Conservation (phyloP, 179 eudicot species). For the Beta lomatogona region DNA sequence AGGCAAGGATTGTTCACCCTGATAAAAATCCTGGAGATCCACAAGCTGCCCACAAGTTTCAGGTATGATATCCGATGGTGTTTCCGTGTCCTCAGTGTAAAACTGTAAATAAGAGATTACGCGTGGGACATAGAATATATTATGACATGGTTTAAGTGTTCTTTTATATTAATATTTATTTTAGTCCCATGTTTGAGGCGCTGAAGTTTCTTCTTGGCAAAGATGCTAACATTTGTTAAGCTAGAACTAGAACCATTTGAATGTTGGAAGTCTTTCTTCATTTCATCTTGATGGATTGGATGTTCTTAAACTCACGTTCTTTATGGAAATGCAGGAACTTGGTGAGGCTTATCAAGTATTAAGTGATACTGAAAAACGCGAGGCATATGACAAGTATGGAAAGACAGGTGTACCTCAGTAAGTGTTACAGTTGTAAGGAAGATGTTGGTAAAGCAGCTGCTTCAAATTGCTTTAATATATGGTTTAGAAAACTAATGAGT, state of each 20-base stretch:
- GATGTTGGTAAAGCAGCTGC: not conserved
- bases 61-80: constrained; percentile 42
- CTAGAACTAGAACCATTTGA: not conserved
- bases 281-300: not conserved
- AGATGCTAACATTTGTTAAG: not conserved
- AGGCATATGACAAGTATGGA: constrained; percentile 78
- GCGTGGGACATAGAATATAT: not conserved
- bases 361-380: constrained; percentile 84
- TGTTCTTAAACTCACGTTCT: not conserved
- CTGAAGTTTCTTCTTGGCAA: not conserved
- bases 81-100: not conserved
- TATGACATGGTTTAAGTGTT: not conserved
- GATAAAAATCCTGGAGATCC: constrained; percentile 95
- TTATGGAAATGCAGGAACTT: constrained; percentile 56
- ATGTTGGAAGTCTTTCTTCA: constrained; percentile 5
- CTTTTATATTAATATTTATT: not conserved
- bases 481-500: not conserved
- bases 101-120: not conserved
- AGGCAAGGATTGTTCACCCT: constrained; percentile 95
- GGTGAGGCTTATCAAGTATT: constrained; percentile 97
- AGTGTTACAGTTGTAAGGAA: constrained; percentile 33
- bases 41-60: constrained; percentile 80
- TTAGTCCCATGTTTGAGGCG: not conserved
- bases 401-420: constrained; percentile 74
- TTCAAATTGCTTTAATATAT: not conserved